Evolutionary conservation across 2,329 filamentous ascomycete species (phyloP).

Genomic region (Sclerotinia trifoliorum): DNA sequence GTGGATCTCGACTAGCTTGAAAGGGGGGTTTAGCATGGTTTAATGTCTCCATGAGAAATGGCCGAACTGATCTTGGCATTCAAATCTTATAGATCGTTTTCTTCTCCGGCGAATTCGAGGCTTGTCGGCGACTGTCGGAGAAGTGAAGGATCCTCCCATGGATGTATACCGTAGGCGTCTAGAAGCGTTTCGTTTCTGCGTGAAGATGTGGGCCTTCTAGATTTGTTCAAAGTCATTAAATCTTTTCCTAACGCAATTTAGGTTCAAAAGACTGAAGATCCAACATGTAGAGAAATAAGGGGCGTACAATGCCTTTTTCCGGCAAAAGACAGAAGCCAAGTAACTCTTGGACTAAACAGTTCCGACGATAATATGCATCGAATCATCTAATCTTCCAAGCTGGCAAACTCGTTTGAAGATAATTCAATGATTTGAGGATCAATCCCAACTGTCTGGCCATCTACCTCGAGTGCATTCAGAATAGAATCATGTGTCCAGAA

Average conservation of each 20-base stretch:
- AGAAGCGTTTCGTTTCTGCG: not conserved
- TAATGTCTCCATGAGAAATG: not conserved
- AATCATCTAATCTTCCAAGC: not conserved
- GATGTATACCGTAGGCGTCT: not conserved
- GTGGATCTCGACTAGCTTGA: not conserved
- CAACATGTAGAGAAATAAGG: slow-evolving; percentile 1
- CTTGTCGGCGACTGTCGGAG: not conserved
- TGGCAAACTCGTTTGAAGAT: not conserved
- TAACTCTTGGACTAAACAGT: not conserved
- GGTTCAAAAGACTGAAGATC: not conserved
- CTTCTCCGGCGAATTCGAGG: not conserved
- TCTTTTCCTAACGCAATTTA: not conserved
- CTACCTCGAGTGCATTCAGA: not conserved
- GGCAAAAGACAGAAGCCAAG: not conserved
- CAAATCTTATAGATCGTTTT: not conserved
- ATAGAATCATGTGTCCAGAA: not conserved
- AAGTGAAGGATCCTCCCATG: not conserved
- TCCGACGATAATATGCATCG: not conserved
- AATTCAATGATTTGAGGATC: not conserved
- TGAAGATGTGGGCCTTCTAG: not conserved
- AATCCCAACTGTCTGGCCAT: not conserved
- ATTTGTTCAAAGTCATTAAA: not conserved
- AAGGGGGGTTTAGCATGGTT: not conserved
- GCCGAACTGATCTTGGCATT: not conserved
- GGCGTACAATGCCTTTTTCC: not conserved